A percentile compares a stretch with the other conserved stretches of the same genome.
phyloP scores from a whole-genome alignment of 345 rosid genomes.

The Raphanus raphanistrum region DNA sequence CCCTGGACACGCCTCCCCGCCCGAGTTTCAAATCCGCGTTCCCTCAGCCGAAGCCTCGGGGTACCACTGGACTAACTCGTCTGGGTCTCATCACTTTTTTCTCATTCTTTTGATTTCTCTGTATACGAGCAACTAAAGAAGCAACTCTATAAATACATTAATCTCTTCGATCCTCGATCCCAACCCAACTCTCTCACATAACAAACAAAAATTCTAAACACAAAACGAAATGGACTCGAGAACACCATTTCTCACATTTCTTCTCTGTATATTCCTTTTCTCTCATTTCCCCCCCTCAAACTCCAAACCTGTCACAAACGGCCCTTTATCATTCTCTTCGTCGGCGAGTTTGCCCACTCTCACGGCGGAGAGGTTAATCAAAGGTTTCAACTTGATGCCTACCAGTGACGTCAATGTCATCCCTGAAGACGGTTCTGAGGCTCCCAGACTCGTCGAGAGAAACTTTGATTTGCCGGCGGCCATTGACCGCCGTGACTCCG shows the following conservation, averaged over 20 bases:
- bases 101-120: not conserved
- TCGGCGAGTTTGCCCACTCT: conserved; percentile 30
- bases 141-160: conserved; percentile 28
- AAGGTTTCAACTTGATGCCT: conserved; percentile 61
- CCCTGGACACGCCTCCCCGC: too few relatives aligned
- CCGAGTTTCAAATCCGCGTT: too few relatives aligned
- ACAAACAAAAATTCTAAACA: not conserved
- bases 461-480: conserved; percentile 46
- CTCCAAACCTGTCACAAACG: conserved; percentile 18
- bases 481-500: conserved; percentile 37
- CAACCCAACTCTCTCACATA: not conserved
- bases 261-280: conserved; percentile 27
- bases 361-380: conserved; percentile 54
- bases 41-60: too few relatives aligned
- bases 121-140: conserved; percentile 9
- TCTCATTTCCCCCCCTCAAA: conserved; percentile 10
- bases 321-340: conserved; percentile 33
- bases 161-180: conserved; percentile 17
- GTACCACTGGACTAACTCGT: too few relatives aligned
- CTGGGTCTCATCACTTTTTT: not conserved
- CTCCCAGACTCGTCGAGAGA: conserved; percentile 46
- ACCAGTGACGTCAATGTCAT: conserved; percentile 36
- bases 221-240: conserved; percentile 19
- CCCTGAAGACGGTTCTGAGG: conserved; percentile 9
- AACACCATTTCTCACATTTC: conserved; percentile 27